Conservation (phyloP, 1,284 basidiomycete genomes). For the Tilletia setariae region DNA sequence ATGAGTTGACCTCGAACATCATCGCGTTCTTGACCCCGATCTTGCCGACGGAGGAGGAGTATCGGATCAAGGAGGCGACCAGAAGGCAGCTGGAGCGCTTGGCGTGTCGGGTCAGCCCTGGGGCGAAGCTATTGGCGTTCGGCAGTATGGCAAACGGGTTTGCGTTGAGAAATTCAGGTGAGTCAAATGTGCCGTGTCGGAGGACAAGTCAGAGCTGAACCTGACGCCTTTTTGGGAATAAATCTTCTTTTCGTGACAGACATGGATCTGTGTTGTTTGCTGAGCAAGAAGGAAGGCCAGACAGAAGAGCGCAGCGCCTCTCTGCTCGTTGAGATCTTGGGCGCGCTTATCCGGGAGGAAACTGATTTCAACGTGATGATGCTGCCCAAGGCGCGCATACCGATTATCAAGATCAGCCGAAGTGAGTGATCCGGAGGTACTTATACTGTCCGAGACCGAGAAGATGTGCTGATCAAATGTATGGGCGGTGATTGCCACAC, state of each 20-base stretch:
- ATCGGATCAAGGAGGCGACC: slow-evolving; percentile 78
- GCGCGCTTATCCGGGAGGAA: slow-evolving; percentile 87
- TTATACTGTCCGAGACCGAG: no score
- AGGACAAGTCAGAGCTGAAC: no score
- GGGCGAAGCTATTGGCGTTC: slow-evolving; percentile 85
- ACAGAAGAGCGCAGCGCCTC: slow-evolving; percentile 60
- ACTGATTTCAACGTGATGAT: slow-evolving; percentile 97
- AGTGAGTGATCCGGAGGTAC: no score
- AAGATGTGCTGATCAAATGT: not conserved
- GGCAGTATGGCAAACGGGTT: slow-evolving; percentile 86
- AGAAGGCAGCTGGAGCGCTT: slow-evolving; percentile 87
- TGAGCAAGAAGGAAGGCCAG: slow-evolving; percentile 57
- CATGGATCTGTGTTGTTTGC: slow-evolving; percentile 96
- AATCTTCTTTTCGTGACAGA: slow-evolving; percentile 61
- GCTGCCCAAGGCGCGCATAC: slow-evolving; percentile 92
- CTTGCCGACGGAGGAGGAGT: slow-evolving; percentile 53
- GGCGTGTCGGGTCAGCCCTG: slow-evolving; percentile 88
- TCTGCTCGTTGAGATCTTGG: slow-evolving; percentile 89
- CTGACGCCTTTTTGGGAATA: no score
- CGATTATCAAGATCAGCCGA: slow-evolving; percentile 93
- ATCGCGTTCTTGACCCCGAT: slow-evolving; percentile 50
- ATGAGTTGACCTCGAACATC: slow-evolving; percentile 50
- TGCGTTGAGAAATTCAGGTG: slow-evolving; percentile 88
- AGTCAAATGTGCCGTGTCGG: slow-evolving; percentile 54
- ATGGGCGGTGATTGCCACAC: not conserved